A percentile compares a stretch with the other conserved stretches of the same genome.
These are phyloP conservation scores for Cytidiella melzeri DNA, from an alignment of 768 basidiomycete species.

Conservation along the genomic window DNA sequence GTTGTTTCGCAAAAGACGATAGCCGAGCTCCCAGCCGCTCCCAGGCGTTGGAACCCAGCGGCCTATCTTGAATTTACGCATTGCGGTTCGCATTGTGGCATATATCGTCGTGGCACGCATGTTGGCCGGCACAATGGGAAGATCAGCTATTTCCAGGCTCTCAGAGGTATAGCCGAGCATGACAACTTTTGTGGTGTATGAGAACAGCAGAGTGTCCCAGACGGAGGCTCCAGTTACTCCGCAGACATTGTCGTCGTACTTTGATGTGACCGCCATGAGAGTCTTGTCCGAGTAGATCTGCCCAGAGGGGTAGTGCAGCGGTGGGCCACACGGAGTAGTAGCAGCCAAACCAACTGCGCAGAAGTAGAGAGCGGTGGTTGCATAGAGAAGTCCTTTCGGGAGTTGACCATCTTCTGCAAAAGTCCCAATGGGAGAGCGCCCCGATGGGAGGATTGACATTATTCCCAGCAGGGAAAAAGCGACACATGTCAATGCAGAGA, in stretches of 20 bases:
- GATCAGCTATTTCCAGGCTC: slow-evolving; percentile 79
- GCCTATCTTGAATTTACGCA: slow-evolving; percentile 45
- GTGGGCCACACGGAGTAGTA: slow-evolving; percentile 65
- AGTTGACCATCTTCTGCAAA: slow-evolving; percentile 16
- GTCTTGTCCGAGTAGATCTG: slow-evolving; percentile 71
- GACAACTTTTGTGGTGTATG: slow-evolving; percentile 83
- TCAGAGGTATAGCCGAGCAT: slow-evolving; percentile 71
- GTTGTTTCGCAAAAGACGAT: slow-evolving; percentile 59
- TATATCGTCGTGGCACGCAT: slow-evolving; percentile 67
- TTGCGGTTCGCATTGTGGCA: slow-evolving; percentile 52
- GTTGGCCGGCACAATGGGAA: slow-evolving; percentile 71
- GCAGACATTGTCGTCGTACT: slow-evolving; percentile 70
- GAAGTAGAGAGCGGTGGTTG: slow-evolving; percentile 43
- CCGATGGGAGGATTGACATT: slow-evolving; percentile 52
- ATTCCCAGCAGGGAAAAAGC: slow-evolving; percentile 39
- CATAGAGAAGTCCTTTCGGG: slow-evolving; percentile 42
- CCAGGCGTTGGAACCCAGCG: slow-evolving; percentile 56
- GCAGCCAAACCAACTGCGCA: slow-evolving; percentile 37
- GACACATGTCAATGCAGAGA: slow-evolving; percentile 48
- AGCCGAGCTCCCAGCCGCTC: slow-evolving; percentile 59
- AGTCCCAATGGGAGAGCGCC: slow-evolving; percentile 27
- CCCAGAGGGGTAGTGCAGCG: slow-evolving; percentile 67
- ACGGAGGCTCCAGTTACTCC: slow-evolving; percentile 55
- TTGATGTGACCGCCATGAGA: slow-evolving; percentile 50
- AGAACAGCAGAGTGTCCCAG: slow-evolving; percentile 68